phyloP scores from a whole-genome alignment of 495 filamentous ascomycete species.

The Neurospora sp. region DNA sequence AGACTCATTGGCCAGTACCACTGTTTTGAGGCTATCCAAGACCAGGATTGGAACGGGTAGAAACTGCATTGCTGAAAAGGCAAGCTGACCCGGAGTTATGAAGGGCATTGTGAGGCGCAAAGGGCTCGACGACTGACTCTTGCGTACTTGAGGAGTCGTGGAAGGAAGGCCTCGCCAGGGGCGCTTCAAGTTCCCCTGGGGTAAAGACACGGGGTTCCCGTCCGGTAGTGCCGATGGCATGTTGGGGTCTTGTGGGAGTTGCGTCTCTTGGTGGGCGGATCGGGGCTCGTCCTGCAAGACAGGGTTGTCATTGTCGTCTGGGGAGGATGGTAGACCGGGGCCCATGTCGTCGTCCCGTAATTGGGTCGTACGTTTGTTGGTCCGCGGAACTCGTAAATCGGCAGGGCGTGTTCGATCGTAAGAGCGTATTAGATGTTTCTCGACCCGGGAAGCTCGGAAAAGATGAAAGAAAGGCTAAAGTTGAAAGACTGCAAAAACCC shows the following conservation, averaged over 20 bases:
- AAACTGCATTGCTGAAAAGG: slow-evolving; percentile 57
- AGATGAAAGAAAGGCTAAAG: neutral
- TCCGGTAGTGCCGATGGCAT: neutral
- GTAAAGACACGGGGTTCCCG: neutral
- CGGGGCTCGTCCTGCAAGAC: neutral
- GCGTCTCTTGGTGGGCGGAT: neutral
- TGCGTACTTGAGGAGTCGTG: neutral
- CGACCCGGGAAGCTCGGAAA: neutral
- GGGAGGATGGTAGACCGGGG: neutral
- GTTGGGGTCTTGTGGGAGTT: neutral
- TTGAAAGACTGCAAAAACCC: neutral
- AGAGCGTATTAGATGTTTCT: neutral
- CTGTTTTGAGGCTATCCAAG: slow-evolving; percentile 49
- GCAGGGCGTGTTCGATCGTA: neutral
- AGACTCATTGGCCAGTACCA: slow-evolving; percentile 61
- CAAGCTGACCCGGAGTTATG: slow-evolving; percentile 35
- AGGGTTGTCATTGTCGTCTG: neutral
- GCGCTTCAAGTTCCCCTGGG: no score
- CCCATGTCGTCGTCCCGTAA: slow-evolving; percentile 5
- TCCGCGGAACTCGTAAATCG: neutral
- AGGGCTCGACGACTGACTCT: slow-evolving; percentile 22
- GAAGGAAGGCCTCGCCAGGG: no score
- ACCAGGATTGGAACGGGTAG: slow-evolving; percentile 58
- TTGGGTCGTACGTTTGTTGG: neutral
- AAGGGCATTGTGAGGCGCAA: slow-evolving; percentile 28